phyloP scores from a whole-genome alignment of 345 rosid species.

The Pugionium dolabratum region DNA sequence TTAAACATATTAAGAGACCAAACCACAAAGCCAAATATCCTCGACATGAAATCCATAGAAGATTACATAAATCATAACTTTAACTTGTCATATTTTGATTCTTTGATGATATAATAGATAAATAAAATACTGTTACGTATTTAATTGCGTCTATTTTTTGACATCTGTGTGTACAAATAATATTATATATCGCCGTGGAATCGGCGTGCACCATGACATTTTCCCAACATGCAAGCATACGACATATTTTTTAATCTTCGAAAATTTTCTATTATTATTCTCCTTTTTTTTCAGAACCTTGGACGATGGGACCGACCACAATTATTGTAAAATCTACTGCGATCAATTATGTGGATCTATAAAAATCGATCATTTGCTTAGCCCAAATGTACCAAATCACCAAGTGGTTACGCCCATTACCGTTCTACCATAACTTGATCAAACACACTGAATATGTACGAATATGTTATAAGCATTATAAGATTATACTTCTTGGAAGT shows the following conservation, averaged over 20 bases:
- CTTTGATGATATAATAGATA: slow-evolving; percentile 15
- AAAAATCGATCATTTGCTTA: slow-evolving; percentile 15
- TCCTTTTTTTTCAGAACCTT: slow-evolving; percentile 14
- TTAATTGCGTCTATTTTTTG: slow-evolving; percentile 20
- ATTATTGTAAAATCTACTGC: background rate
- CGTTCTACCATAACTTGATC: slow-evolving; percentile 1
- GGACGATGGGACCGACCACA: slow-evolving; percentile 27
- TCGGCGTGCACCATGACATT: slow-evolving; percentile 36
- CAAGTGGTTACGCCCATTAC: background rate
- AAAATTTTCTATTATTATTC: background rate
- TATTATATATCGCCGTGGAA: slow-evolving; percentile 29
- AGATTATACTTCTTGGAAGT: background rate
- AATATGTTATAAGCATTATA: background rate
- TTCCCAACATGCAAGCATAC: slow-evolving; percentile 26
- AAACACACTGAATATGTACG: background rate
- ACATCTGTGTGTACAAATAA: slow-evolving; percentile 17
- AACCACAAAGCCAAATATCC: background rate
- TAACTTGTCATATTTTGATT: slow-evolving; percentile 18
- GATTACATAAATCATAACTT: background rate
- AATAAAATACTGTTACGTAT: background rate
- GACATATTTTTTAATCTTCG: background rate
- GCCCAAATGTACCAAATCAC: background rate
- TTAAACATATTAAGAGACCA: slow-evolving; percentile 8
- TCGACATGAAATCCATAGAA: background rate
- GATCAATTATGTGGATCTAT: slow-evolving; percentile 3